These are phyloP conservation scores for Dactylellina cionopaga DNA, from an alignment of 2,329 filamentous ascomycete genomes.

Conservation along the genomic window DNA sequence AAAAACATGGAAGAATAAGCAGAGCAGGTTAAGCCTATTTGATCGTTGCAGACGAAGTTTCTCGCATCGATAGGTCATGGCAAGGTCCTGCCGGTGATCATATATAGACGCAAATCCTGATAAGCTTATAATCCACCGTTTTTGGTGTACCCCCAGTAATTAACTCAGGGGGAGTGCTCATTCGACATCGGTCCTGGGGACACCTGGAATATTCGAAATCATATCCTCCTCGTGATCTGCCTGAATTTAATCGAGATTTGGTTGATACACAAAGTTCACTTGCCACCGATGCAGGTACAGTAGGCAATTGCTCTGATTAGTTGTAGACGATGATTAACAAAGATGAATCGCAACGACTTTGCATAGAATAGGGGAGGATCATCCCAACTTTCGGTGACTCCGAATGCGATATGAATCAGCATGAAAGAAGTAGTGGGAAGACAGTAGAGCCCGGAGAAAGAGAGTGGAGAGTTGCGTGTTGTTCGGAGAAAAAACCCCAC, in stretches of 20 bases:
- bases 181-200: slow-evolving; percentile 4
- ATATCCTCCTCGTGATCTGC: slow-evolving; percentile 31
- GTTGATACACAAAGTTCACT: no score
- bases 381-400: slow-evolving; percentile 37
- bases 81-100: slow-evolving; percentile 43
- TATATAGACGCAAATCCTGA: slow-evolving; percentile 41
- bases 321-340: slow-evolving; percentile 15
- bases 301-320: slow-evolving; percentile 11
- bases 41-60: slow-evolving; percentile 46
- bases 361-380: slow-evolving; percentile 32
- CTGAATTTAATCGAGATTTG: slow-evolving; percentile 17
- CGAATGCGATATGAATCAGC: slow-evolving; percentile 30
- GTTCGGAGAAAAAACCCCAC: slow-evolving; percentile 39
- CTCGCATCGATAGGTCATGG: slow-evolving; percentile 42
- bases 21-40: slow-evolving; percentile 43
- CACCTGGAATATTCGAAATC: slow-evolving; percentile 39
- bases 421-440: not conserved
- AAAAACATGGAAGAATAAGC: slow-evolving; percentile 13
- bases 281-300: slow-evolving; percentile 46
- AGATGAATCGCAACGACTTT: not conserved
- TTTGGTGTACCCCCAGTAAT: not conserved
- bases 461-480: slow-evolving; percentile 21
- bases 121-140: slow-evolving; percentile 25
- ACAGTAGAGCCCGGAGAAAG: not conserved
- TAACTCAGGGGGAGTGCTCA: slow-evolving; percentile 12